Percentiles rank a stretch among this genome's conserved stretches.
Conservation (phyloP, 2,329 filamentous ascomycete genomes). For the Neofusicoccum umdonicola region DNA sequence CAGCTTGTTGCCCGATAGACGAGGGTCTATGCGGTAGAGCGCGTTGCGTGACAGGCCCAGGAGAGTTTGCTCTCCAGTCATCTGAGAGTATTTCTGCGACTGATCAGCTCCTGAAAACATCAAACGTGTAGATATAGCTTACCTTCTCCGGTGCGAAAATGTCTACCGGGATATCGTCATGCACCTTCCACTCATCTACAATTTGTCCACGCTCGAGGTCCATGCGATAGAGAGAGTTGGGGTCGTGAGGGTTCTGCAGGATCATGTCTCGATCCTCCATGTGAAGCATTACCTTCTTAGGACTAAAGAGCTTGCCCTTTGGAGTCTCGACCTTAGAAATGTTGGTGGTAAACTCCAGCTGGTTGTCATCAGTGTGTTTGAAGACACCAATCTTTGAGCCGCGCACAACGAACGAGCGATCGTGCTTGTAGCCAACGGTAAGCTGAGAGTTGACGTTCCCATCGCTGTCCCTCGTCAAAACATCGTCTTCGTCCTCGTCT, state of each 20-base stretch:
- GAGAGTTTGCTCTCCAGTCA: conserved; percentile 93
- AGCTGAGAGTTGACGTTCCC: conserved; percentile 89
- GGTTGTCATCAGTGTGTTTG: conserved; percentile 90
- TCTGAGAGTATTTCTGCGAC: conserved; percentile 86
- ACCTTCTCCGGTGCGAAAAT: conserved; percentile 88
- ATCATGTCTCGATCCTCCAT: conserved; percentile 88
- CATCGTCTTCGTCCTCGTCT: conserved; percentile 78
- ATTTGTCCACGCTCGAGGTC: conserved; percentile 97
- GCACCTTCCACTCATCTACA: conserved; percentile 97
- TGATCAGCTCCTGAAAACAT: neutral
- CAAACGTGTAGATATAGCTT: conserved; percentile 27
- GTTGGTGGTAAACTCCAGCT: conserved; percentile 92
- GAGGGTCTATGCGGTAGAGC: conserved; percentile 89
- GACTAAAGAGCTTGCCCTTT: conserved; percentile 81
- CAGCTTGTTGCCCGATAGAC: conserved; percentile 84
- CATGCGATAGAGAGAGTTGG: conserved; percentile 93
- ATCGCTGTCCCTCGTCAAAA: conserved; percentile 65
- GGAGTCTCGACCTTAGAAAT: conserved; percentile 95
- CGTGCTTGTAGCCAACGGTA: conserved; percentile 94
- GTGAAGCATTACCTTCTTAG: conserved; percentile 96
- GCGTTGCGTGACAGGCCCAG: conserved; percentile 90
- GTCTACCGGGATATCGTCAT: conserved; percentile 90
- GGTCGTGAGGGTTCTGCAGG: conserved; percentile 75
- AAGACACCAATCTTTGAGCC: conserved; percentile 99
- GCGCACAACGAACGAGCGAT: conserved; percentile 93